Conservation (phyloP, 2,329 filamentous ascomycete genomes). For the Colletotrichum somersetense region DNA sequence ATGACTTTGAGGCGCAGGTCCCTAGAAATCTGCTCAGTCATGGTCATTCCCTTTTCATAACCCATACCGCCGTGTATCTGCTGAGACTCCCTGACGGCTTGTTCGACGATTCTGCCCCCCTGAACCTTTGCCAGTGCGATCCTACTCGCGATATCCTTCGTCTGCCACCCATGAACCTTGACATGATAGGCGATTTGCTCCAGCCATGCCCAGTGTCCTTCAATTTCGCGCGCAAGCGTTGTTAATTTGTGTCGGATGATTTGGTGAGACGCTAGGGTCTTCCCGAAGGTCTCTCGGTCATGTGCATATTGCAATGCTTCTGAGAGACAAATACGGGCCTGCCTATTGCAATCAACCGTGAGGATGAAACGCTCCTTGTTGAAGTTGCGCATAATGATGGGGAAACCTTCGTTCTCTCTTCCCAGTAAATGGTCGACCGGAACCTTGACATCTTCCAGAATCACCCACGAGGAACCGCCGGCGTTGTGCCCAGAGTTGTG, state of each 20-base stretch:
- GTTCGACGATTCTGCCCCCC: slow-evolving; percentile 62
- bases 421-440: slow-evolving; percentile 66
- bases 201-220: slow-evolving; percentile 71
- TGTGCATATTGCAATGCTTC: slow-evolving; percentile 65
- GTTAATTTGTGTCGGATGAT: slow-evolving; percentile 71
- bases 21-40: slow-evolving; percentile 66
- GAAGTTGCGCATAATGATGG: slow-evolving; percentile 71
- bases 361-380: slow-evolving; percentile 71
- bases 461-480: slow-evolving; percentile 69
- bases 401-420: slow-evolving; percentile 67
- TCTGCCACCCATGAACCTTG: slow-evolving; percentile 49
- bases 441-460: slow-evolving; percentile 67
- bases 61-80: slow-evolving; percentile 67
- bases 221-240: slow-evolving; percentile 70
- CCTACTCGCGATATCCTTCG: slow-evolving; percentile 49
- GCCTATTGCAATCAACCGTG: slow-evolving; percentile 67
- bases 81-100: slow-evolving; percentile 64
- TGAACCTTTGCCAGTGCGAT: slow-evolving; percentile 60
- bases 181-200: slow-evolving; percentile 70
- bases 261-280: slow-evolving; percentile 68
- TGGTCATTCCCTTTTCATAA: slow-evolving; percentile 62
- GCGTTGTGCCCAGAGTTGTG: slow-evolving; percentile 76
- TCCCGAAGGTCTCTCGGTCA: slow-evolving; percentile 69
- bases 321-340: slow-evolving; percentile 67
- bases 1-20: slow-evolving; percentile 66